A percentile compares a stretch with the other conserved stretches of the same genome.
phyloP scores from a whole-genome alignment of 179 eudicot species.

The Beta lomatogona region DNA sequence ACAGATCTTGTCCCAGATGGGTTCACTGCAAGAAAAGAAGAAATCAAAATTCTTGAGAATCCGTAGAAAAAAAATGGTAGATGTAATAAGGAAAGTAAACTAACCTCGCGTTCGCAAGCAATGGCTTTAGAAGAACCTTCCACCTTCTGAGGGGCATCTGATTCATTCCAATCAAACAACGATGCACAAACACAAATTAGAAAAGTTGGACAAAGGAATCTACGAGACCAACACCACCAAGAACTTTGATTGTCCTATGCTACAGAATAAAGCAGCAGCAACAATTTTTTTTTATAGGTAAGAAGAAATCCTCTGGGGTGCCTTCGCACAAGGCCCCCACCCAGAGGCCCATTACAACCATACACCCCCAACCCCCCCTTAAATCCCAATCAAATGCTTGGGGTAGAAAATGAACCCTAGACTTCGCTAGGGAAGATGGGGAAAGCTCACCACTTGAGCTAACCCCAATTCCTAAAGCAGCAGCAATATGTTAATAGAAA shows the following conservation, averaged over 20 bases:
- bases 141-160: constrained; percentile 8
- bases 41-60: background rate
- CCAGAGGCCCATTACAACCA: no score
- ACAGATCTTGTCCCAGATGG: background rate
- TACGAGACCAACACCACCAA: background rate
- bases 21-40: constrained; percentile 2
- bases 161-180: background rate
- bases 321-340: no score
- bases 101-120: constrained; percentile 13
- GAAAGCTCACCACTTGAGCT: no score
- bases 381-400: no score
- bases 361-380: no score
- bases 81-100: background rate
- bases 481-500: background rate
- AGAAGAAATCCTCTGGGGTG: no score
- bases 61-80: background rate
- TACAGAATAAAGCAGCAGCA: background rate
- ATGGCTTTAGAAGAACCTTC: background rate
- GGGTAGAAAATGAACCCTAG: no score
- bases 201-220: background rate
- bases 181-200: background rate
- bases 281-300: no score
- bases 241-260: background rate
- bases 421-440: no score
- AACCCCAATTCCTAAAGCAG: no score